These are phyloP conservation scores for Nakaseomyces kungkrabaensis DNA, from an alignment of 1,139 yeast species.

Conservation along the genomic window DNA sequence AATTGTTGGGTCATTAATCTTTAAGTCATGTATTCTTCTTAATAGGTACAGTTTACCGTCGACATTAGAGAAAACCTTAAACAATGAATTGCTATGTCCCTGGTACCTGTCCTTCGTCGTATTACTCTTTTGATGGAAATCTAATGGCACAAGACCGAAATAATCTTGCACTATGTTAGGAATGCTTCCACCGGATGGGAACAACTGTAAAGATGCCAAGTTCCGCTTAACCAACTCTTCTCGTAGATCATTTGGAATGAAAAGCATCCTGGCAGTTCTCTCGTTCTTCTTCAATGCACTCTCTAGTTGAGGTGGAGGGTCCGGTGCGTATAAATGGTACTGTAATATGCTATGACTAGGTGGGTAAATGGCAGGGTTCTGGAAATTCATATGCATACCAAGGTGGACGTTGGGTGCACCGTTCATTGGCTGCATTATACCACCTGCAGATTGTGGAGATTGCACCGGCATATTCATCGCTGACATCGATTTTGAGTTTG, in stretches of 20 bases:
- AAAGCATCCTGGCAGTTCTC: slow-evolving; percentile 56
- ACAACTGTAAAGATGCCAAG: slow-evolving; percentile 68
- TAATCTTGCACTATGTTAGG: slow-evolving; percentile 58
- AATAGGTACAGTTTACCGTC: slow-evolving; percentile 76
- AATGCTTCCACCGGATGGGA: slow-evolving; percentile 27
- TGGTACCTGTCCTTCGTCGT: slow-evolving; percentile 39
- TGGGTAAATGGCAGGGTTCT: slow-evolving; percentile 26
- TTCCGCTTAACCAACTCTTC: slow-evolving; percentile 63
- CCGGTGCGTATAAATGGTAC: slow-evolving; percentile 84
- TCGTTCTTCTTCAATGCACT: slow-evolving; percentile 59
- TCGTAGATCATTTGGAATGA: slow-evolving; percentile 63
- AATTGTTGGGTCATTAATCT: slow-evolving; percentile 48
- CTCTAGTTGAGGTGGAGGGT: slow-evolving; percentile 65
- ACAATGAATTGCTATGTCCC: slow-evolving; percentile 53
- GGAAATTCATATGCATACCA: slow-evolving; percentile 8
- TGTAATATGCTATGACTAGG: slow-evolving; percentile 46
- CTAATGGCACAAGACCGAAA: slow-evolving; percentile 81
- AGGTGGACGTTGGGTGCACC: not conserved
- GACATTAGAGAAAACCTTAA: slow-evolving; percentile 67
- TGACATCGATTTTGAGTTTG: not conserved
- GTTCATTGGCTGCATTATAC: not conserved
- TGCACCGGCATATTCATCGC: not conserved
- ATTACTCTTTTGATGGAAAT: slow-evolving; percentile 40
- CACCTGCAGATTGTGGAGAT: not conserved
- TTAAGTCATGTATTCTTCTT: slow-evolving; percentile 60